phyloP scores from a whole-genome alignment of 495 filamentous ascomycete genomes.

The Ramalina peruviana region DNA sequence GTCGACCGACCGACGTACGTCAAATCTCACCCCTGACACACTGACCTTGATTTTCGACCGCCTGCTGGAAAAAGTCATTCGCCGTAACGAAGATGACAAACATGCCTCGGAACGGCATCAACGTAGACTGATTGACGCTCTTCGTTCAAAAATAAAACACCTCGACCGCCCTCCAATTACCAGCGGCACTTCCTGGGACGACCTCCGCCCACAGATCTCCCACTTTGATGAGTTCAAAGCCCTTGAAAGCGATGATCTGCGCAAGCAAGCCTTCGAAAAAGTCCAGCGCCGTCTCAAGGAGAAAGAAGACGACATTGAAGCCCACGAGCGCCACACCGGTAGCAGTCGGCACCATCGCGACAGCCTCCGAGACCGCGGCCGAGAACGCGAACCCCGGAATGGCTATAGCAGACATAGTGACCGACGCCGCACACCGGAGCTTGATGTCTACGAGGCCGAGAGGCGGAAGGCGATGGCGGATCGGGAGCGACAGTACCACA shows the following conservation, averaged over 20 bases:
- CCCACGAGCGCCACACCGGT: slow-evolving; percentile 44
- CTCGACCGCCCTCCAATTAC: slow-evolving; percentile 68
- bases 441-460: slow-evolving; percentile 78
- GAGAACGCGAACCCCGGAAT: slow-evolving; percentile 40
- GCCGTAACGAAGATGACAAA: slow-evolving; percentile 72
- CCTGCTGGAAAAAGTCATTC: slow-evolving; percentile 65
- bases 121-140: slow-evolving; percentile 67
- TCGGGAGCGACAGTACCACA: slow-evolving; percentile 75
- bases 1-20: slow-evolving; percentile 70
- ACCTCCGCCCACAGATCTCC: slow-evolving; percentile 62
- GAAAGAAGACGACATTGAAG: slow-evolving; percentile 71
- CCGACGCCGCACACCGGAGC: slow-evolving; percentile 49
- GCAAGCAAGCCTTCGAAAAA: slow-evolving; percentile 82
- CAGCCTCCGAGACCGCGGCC: slow-evolving; percentile 31
- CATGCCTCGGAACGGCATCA: slow-evolving; percentile 71
- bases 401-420: slow-evolving; percentile 25
- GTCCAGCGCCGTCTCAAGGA: slow-evolving; percentile 78
- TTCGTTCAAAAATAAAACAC: slow-evolving; percentile 80
- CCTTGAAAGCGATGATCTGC: slow-evolving; percentile 66
- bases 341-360: slow-evolving; percentile 37
- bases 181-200: slow-evolving; percentile 69
- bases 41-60: slow-evolving; percentile 69
- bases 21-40: slow-evolving; percentile 64
- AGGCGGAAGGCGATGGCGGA: slow-evolving; percentile 74
- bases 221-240: slow-evolving; percentile 71